Percentiles rank a stretch among this genome's conserved stretches.
Conservation (phyloP, 129 eudicot genomes). For the Flaveria sonorensis region DNA sequence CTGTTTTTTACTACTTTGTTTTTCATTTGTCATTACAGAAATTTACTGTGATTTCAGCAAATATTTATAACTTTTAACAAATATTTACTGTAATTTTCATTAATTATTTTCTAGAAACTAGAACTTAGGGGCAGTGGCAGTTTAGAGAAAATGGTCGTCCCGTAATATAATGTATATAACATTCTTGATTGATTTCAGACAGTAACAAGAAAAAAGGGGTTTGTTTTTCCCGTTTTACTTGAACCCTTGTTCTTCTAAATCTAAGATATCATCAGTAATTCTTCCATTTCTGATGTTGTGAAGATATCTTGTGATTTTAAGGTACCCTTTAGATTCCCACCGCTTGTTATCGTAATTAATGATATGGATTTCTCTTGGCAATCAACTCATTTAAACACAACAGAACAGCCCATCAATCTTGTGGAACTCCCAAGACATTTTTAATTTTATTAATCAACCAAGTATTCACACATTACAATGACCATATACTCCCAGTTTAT, state of each 20-base stretch:
- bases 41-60: no score
- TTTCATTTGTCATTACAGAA: no score
- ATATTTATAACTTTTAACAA: no score
- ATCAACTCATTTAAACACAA: no score
- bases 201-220: constrained; percentile 16
- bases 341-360: not conserved
- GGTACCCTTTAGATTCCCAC: constrained; percentile 22
- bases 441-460: no score
- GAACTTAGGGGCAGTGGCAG: constrained; percentile 6
- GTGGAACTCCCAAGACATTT: no score
- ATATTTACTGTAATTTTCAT: not conserved
- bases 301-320: constrained; percentile 14
- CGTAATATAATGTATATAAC: constrained; percentile 28
- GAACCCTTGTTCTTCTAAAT: constrained; percentile 25
- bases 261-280: constrained; percentile 24
- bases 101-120: not conserved
- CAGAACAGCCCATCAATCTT: no score
- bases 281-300: constrained; percentile 33
- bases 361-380: constrained; percentile 8
- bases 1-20: no score
- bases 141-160: not conserved
- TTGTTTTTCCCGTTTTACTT: not conserved
- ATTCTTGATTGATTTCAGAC: constrained; percentile 16
- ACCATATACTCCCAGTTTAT: no score
- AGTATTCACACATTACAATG: no score